Evolutionary conservation across 164 flowering plant genomes (phyloP), one percentile per base, ranked within the genome.

Genomic region (Hamamelis virginiana): DNA sequence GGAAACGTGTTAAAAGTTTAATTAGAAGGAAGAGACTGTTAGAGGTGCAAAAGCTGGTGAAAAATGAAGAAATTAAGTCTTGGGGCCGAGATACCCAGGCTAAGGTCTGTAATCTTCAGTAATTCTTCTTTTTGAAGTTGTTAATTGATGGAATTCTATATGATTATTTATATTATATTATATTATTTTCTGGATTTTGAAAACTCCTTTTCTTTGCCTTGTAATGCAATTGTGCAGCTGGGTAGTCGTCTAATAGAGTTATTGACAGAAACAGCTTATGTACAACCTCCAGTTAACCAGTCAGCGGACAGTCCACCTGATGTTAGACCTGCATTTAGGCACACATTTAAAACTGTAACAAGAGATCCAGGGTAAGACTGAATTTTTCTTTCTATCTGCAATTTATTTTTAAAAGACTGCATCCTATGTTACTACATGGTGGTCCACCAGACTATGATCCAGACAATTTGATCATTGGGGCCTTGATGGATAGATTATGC

Each of bases 251-350:
- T 94, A 69, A 73, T 94, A 77, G 87, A 90, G 67, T 74, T 94
- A 76, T 80, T 94, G 67, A 82, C 73, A 22, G 87, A 91, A 79
- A 81, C 92, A 74, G 98, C 98, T 62, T 89, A 71, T 80, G 89
- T 94, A 41, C 97, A 89, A 73, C 80, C 85, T 81, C 91, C 97
- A 59, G 65, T 79, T 47, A 57, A 69, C 71, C 97, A 89, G 80
- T 75, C 81, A 62, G 83, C 75, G 12, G 97, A 89, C 44, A 53
- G 76, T 59, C 88, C 92, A 59, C 97, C 97, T 47, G 97, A 92
- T 77, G 73, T 94, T 75, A 85, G 97, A 22, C 98, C 98, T 69
- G 98, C 98, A 63, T 94, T 94, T 73, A 80, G 72, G 72, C 98
- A 94, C 72, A 73, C 63, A 52, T 76, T 85, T 58, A 94, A 81